Evolutionary conservation across 257 asterid genomes (phyloP).

Genomic region (Haberlea rhodopensis): DNA sequence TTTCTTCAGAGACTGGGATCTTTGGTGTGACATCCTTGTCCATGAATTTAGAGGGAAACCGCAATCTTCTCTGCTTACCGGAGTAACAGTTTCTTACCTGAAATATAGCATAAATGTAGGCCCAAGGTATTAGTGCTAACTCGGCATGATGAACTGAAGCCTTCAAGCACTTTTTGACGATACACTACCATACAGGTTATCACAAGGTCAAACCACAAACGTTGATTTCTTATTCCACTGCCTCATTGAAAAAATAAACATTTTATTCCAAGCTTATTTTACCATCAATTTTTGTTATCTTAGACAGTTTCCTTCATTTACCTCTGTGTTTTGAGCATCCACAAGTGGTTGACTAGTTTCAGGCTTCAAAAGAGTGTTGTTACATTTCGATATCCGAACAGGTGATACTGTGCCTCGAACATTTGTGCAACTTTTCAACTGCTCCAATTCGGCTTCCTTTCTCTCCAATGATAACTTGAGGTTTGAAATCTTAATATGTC

Average conservation of each 20-base stretch:
- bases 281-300: constrained; percentile 8
- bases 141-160: neutral
- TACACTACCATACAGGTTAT: neutral
- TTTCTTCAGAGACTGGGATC: constrained; percentile 55
- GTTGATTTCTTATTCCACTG: too few species aligned
- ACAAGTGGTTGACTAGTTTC: constrained; percentile 47
- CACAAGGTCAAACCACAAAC: constrained; percentile 2
- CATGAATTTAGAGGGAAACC: constrained; percentile 65
- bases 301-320: constrained; percentile 24
- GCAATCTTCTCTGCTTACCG: constrained; percentile 68
- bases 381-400: constrained; percentile 52
- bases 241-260: too few species aligned
- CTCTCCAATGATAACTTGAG: constrained; percentile 70
- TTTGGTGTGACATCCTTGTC: constrained; percentile 63
- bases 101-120: constrained; percentile 31
- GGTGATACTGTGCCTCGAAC: constrained; percentile 62
- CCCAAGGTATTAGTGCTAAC: too few species aligned
- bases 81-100: constrained; percentile 74
- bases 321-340: constrained; percentile 60
- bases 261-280: too few species aligned
- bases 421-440: constrained; percentile 48
- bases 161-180: constrained; percentile 4
- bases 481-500: constrained; percentile 61
- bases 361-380: constrained; percentile 44
- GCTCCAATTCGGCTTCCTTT: constrained; percentile 82